These are phyloP conservation scores for Ascochyta rabiei DNA, from an alignment of 2,329 filamentous ascomycete genomes.

Conservation along the genomic window DNA sequence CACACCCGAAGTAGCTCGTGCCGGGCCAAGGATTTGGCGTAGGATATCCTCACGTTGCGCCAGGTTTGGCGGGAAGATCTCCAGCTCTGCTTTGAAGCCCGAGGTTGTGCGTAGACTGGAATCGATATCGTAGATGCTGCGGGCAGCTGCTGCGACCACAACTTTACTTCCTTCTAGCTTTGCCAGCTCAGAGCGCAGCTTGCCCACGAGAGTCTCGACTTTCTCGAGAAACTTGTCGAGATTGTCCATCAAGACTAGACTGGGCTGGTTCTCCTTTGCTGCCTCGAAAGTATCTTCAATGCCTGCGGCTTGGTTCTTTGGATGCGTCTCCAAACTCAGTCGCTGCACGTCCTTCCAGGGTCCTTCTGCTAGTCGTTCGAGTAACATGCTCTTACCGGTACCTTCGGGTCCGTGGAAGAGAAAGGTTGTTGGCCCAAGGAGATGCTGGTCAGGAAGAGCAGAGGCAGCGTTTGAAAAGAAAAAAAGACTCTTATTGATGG, in stretches of 20 bases:
- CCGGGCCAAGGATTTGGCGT: constrained; percentile 50
- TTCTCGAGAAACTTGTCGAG: constrained; percentile 66
- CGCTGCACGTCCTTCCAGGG: constrained; percentile 74
- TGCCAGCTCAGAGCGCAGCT: constrained; percentile 52
- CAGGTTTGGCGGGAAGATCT: constrained; percentile 78
- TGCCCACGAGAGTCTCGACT: constrained; percentile 34
- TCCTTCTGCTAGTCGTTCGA: constrained; percentile 67
- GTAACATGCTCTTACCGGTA: constrained; percentile 80
- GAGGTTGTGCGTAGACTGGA: constrained; percentile 67
- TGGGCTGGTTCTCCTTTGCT: constrained; percentile 72
- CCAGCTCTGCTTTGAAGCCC: constrained; percentile 71
- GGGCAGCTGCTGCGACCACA: constrained; percentile 76
- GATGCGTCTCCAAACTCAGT: constrained; percentile 57
- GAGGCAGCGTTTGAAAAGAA: constrained; percentile 30
- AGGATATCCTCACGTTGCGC: constrained; percentile 76
- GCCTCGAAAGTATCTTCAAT: constrained; percentile 73
- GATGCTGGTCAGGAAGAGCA: constrained; percentile 26
- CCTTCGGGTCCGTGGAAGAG: constrained; percentile 82
- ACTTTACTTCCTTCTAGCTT: constrained; percentile 63
- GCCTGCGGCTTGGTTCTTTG: constrained; percentile 56
- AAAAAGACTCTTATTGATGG: constrained; percentile 71
- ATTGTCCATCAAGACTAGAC: constrained; percentile 79
- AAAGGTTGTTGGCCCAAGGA: constrained; percentile 60
- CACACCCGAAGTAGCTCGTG: constrained; percentile 59
- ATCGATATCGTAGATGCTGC: constrained; percentile 75